Conservation (phyloP, 2,329 filamentous ascomycete genomes). For the Venturiaceae sp. region DNA sequence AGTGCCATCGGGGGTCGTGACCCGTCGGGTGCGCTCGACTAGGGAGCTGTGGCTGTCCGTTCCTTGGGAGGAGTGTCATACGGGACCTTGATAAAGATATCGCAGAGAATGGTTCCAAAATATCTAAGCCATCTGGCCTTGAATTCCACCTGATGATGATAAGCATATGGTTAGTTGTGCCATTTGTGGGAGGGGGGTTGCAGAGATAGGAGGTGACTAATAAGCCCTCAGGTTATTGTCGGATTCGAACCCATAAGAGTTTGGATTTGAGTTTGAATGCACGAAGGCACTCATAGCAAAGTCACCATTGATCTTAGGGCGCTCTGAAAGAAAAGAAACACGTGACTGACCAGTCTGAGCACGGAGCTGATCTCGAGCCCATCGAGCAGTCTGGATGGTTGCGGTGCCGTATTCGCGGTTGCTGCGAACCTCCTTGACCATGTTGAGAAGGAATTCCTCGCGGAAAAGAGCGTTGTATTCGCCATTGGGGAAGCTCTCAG, state of each 20-base stretch:
- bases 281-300: neutral
- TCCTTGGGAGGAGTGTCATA: neutral
- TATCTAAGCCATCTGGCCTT: neutral
- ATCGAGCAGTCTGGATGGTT: slow-evolving; percentile 89
- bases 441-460: slow-evolving; percentile 76
- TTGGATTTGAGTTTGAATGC: neutral
- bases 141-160: neutral
- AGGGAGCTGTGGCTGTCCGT: neutral
- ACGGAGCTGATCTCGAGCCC: slow-evolving; percentile 97
- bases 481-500: slow-evolving; percentile 85
- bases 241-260: neutral
- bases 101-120: neutral
- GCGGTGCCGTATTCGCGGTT: slow-evolving; percentile 79
- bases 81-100: neutral
- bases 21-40: neutral
- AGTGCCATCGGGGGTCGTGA: slow-evolving; percentile 1
- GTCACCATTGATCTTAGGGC: neutral
- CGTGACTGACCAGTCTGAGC: slow-evolving; percentile 52
- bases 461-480: slow-evolving; percentile 79
- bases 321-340: too few species aligned
- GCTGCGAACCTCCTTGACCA: slow-evolving; percentile 85
- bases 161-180: neutral
- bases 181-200: neutral
- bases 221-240: neutral
- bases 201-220: neutral